Conservation (phyloP, 768 basidiomycete genomes). For the Lentinus brumalis region DNA sequence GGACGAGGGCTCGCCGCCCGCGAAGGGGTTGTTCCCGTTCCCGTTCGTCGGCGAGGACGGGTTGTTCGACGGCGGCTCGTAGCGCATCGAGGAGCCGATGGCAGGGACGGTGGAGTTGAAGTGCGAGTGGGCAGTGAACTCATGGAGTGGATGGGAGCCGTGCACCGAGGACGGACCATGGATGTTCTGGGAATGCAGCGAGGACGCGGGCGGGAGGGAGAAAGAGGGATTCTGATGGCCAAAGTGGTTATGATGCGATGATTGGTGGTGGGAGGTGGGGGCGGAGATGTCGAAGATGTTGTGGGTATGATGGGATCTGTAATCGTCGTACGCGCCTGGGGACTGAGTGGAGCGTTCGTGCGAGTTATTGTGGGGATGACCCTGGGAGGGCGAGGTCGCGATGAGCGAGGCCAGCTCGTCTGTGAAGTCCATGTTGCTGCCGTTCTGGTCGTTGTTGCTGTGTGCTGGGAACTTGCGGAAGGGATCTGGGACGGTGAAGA, state of each 20-base stretch:
- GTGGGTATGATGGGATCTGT: slow-evolving; percentile 45
- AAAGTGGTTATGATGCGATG: slow-evolving; percentile 25
- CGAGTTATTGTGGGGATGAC: slow-evolving; percentile 33
- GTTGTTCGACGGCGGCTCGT: slow-evolving; percentile 32
- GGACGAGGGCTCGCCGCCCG: slow-evolving; percentile 22
- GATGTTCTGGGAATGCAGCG: slow-evolving; percentile 29
- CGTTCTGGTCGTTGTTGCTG: slow-evolving; percentile 23
- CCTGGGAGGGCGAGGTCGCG: slow-evolving; percentile 34
- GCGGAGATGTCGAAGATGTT: slow-evolving; percentile 68
- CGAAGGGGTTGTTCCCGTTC: slow-evolving; percentile 30
- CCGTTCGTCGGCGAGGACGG: slow-evolving; percentile 26
- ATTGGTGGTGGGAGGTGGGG: slow-evolving; percentile 38
- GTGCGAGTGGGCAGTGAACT: slow-evolving; percentile 33
- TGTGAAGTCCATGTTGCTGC: slow-evolving; percentile 53
- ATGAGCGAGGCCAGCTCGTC: slow-evolving; percentile 72
- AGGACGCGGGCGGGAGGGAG: slow-evolving; percentile 33
- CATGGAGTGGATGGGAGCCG: slow-evolving; percentile 28
- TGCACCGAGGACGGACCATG: slow-evolving; percentile 15
- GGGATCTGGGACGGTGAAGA: slow-evolving; percentile 51
- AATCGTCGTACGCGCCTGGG: slow-evolving; percentile 32
- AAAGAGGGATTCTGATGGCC: slow-evolving; percentile 27
- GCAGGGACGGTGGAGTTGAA: slow-evolving; percentile 39
- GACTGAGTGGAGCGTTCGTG: slow-evolving; percentile 48
- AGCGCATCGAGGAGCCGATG: slow-evolving; percentile 37
- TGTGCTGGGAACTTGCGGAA: slow-evolving; percentile 54